Evolutionary conservation across 148 eudicot genomes (phyloP), one percentile per base, ranked within the genome.

Genomic region (Beta vulgaris): DNA sequence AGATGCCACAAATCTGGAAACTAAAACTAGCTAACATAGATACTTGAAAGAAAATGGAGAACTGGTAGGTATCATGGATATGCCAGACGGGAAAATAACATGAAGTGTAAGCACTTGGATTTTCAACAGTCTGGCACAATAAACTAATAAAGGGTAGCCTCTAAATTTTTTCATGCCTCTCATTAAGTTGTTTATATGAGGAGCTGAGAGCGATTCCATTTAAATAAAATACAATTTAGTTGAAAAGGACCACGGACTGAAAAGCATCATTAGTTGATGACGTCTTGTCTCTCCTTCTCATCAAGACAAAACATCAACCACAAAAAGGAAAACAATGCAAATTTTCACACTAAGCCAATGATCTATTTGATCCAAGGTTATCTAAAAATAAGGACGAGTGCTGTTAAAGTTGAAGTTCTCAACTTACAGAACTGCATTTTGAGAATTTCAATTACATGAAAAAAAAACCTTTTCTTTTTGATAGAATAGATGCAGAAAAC

Each of bases 251-350:
- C 25, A n/a, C 5, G 28, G 6, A 26, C 19, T 53, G 6, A 21
- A n/a, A 26, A 39, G 57, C 28, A 18, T 53, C n/a, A 4, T 0
- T 55, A 55, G 8, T 10, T 23, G 31, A 25, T 21, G 4, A 8
- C 14, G 60, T 55, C 60, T 55, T 55, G 60, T 26, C 60, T 55
- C 25, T 55, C 15, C 32, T 43, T 6, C 13, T 19, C 7, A 31
- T 48, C 57, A 49, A 29, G 60, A 16, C 15, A 43, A 55, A 70
- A 51, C 73, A 69, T 51, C 43, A 32, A 23, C 59, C 49, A 35
- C 34, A 60, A 44, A 11, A 36, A 37, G 48, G 19, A 34, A n/a
- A 10, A 34, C 25, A n/a, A n/a, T 48, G 40, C 35, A 28, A 31
- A n/a, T 23, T 36, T 53, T 29, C 35, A 71, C 23, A 14, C 3